Percentiles rank a stretch among this genome's conserved stretches.
These are phyloP conservation scores for Parietaria judaica DNA, from an alignment of 306 rosid species.

Conservation along the genomic window DNA sequence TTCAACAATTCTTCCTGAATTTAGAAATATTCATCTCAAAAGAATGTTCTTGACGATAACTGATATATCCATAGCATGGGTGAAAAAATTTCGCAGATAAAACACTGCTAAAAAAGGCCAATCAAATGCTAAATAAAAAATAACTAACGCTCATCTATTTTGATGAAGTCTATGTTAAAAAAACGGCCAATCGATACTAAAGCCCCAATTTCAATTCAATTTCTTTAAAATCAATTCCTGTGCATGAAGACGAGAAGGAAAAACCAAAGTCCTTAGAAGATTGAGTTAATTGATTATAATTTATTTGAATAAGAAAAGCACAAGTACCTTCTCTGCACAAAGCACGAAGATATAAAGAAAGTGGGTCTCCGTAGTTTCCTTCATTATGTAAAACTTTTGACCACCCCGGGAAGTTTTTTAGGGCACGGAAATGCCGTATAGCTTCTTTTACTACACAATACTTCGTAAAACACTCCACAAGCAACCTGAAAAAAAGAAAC, in stretches of 20 bases:
- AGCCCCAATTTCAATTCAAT: background rate
- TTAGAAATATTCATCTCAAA: constrained; percentile 26
- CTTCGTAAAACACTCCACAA: constrained; percentile 95
- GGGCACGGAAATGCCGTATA: constrained; percentile 94
- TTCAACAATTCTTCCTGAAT: constrained; percentile 77
- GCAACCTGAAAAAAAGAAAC: constrained; percentile 50
- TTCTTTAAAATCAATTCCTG: background rate
- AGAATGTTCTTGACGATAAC: background rate
- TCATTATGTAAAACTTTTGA: constrained; percentile 56
- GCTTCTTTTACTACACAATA: constrained; percentile 85
- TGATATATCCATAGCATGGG: background rate
- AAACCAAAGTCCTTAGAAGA: background rate
- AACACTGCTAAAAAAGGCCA: background rate
- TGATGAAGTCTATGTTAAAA: too few species aligned
- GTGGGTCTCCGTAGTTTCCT: constrained; percentile 88
- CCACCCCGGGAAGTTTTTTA: constrained; percentile 63
- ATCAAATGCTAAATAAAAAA: background rate
- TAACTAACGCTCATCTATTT: too few species aligned
- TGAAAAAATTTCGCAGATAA: background rate
- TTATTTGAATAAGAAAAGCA: constrained; percentile 10
- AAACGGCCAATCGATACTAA: too few species aligned
- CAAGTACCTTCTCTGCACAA: constrained; percentile 80
- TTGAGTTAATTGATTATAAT: background rate
- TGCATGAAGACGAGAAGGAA: background rate
- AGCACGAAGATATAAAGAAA: constrained; percentile 88